These are phyloP conservation scores for Pyricularia sp. DNA, from an alignment of 2,329 filamentous ascomycete genomes.

Conservation along the genomic window DNA sequence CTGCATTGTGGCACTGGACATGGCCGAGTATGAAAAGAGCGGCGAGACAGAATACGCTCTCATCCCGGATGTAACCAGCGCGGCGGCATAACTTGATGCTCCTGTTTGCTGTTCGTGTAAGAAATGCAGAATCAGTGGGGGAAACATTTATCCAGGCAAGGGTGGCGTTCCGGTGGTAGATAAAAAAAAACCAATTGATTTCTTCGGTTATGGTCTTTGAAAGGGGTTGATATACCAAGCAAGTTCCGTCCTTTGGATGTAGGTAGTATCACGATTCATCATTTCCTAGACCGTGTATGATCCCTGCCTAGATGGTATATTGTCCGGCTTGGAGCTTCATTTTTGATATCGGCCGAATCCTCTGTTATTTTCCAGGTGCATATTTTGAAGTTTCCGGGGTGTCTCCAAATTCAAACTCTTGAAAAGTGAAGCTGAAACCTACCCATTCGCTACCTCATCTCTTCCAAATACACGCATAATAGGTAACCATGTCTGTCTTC, in stretches of 20 bases:
- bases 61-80: conserved; percentile 49
- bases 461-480: no score
- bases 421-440: no score
- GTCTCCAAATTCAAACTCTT: no score
- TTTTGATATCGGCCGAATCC: no score
- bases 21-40: conserved; percentile 92
- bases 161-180: background rate
- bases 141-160: background rate
- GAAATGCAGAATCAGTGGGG: background rate
- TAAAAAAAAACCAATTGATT: background rate
- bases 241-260: background rate
- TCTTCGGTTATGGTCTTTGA: background rate
- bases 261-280: background rate
- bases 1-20: conserved; percentile 88
- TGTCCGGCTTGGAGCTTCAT: no score
- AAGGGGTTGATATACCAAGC: background rate
- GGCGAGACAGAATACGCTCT: conserved; percentile 85
- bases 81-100: background rate
- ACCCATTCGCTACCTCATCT: no score
- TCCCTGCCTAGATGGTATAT: no score
- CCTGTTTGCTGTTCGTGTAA: background rate
- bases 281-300: no score
- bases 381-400: no score
- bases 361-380: no score
- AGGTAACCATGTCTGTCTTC: no score